Evolutionary conservation across 768 basidiomycete genomes (phyloP), one percentile per base, ranked within the genome.

Genomic region (Grammothele lineata): DNA sequence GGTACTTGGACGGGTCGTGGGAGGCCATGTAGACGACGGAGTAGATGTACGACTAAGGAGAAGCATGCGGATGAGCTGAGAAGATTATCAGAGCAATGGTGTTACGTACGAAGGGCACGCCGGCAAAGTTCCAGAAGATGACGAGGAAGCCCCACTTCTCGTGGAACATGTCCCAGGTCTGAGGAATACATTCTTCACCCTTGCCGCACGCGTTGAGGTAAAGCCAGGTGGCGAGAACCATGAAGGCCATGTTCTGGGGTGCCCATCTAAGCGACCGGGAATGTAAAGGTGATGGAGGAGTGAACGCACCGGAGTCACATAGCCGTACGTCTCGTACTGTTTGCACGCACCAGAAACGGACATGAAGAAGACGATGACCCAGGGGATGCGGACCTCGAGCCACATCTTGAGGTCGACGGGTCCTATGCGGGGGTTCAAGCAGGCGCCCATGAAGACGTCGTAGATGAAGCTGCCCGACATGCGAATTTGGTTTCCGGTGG

Each of bases 131-230:
- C 94, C 94, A 96, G 73, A 97, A 97, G 62, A 96, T 96, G 54
- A 97, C 85, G 80, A 97, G 86, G 75, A 94, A 97, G 24, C 94
- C 90, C 89, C 89, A 91, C 77, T 99, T 99, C 63, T 99, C 95
- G 58, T 95, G 91, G 73, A 85, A 96, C 92, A 99, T 99, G 60
- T 97, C 96, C 95, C 96, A 98, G 2, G 92, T 94, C 66, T 95
- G 91, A 5, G 92, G 91, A 52, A 94, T 92, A 59, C 89, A 92
- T 61, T 95, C 92, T 59, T 95, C 93, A 34, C 87, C 93, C 65
- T 96, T 96, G 50, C 79, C 88, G 61, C 92, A 98, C 37, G 94
- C 94, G 55, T 99, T 97, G 53, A 97, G 74, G 66, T 98, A 98
- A n/a, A 99, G 72, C 61, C 90, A 92, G 8, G 93, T 97, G 3